Percentiles rank a stretch among this genome's conserved stretches.
These are phyloP conservation scores for Xylaria sp. DNA, from an alignment of 2,329 filamentous ascomycete genomes.

Conservation along the genomic window DNA sequence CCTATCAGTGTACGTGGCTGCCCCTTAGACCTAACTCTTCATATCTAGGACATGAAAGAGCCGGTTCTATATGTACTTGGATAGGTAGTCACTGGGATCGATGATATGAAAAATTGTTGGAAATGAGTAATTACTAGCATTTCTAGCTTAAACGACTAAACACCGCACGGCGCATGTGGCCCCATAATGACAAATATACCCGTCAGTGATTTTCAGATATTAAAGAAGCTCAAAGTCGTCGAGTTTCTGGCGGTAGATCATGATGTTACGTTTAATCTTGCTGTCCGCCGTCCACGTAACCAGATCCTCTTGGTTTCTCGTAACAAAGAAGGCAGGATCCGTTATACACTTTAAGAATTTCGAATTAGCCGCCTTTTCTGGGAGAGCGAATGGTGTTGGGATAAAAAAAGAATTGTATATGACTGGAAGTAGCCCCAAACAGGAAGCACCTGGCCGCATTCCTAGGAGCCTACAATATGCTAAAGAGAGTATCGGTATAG, in stretches of 20 bases:
- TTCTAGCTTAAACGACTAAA: conserved; percentile 26
- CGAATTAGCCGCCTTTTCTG: not conserved
- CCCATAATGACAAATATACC: not conserved
- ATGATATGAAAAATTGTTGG: no score
- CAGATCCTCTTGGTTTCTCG: conserved; percentile 90
- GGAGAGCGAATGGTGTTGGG: not conserved
- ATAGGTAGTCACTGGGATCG: no score
- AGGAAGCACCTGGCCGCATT: not conserved
- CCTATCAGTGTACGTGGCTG: no score
- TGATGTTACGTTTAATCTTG: conserved; percentile 96
- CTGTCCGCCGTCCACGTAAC: conserved; percentile 95
- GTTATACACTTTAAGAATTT: conserved; percentile 58
- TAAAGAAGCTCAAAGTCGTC: conserved; percentile 93
- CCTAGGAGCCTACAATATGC: no score
- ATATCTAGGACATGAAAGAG: no score
- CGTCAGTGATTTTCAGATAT: not conserved
- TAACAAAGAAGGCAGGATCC: conserved; percentile 88
- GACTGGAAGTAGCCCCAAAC: not conserved
- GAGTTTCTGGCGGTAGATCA: conserved; percentile 92
- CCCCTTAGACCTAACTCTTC: no score
- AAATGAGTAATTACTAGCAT: not conserved
- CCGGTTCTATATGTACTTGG: no score
- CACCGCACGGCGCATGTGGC: conserved; percentile 30
- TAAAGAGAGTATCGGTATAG: not conserved
- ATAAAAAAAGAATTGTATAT: not conserved